phyloP scores from a whole-genome alignment of 2,329 filamentous ascomycete species.

The Aspergillus flavus region DNA sequence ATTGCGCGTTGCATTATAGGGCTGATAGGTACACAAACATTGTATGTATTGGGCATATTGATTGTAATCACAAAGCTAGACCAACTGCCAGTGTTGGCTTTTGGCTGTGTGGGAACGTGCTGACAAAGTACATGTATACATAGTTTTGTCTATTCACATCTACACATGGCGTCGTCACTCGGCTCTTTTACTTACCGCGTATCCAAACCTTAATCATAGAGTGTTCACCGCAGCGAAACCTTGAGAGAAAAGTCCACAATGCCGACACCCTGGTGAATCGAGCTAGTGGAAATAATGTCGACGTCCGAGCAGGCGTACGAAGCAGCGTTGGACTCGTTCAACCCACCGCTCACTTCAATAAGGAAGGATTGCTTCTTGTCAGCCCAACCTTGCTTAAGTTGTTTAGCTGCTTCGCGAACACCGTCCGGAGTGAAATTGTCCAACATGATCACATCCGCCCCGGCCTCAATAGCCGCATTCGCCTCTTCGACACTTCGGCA shows the following conservation, averaged over 20 bases:
- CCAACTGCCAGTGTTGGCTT: background rate
- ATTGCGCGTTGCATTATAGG: background rate
- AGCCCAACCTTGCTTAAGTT: conserved; percentile 78
- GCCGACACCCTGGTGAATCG: conserved; percentile 91
- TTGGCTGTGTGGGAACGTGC: background rate
- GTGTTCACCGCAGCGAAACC: conserved; percentile 55
- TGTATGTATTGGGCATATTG: background rate
- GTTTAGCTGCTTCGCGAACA: conserved; percentile 72
- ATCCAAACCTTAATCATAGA: background rate
- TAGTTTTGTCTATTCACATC: conserved; percentile 12
- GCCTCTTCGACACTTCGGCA: conserved; percentile 86
- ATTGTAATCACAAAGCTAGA: too few species aligned
- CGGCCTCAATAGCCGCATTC: conserved; percentile 85
- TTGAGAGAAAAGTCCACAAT: conserved; percentile 97
- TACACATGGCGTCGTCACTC: conserved; percentile 7
- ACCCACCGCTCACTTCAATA: conserved; percentile 88
- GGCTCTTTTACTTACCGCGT: background rate
- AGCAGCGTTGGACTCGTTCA: conserved; percentile 82
- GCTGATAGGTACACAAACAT: background rate
- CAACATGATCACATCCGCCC: conserved; percentile 94
- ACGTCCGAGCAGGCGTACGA: conserved; percentile 75
- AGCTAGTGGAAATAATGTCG: conserved; percentile 94
- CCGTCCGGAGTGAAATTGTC: conserved; percentile 89
- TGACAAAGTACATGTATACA: conserved; percentile 6
- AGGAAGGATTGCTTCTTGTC: conserved; percentile 71